Evolutionary conservation across 2,329 filamentous ascomycete genomes (phyloP), one percentile per base, ranked within the genome.

Genomic region (Mycocentrospora acerina): DNA sequence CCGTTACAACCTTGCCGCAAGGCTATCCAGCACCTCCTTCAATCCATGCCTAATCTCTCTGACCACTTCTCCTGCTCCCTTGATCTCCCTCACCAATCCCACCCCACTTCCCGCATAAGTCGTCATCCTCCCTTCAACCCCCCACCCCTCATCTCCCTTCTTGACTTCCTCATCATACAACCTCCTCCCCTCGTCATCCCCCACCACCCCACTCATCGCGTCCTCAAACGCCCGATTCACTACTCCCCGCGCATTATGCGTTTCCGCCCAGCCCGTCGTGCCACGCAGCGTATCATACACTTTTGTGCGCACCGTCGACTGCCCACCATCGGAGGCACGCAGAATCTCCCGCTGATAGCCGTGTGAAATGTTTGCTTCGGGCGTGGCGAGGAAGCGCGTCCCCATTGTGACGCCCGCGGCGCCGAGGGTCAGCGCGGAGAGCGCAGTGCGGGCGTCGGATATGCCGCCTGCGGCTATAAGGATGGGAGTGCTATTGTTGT

Each of bases 61-160:
- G 3, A 80, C 72, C 53, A 85, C 79, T 8, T 77, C 71, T 10
- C 59, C 69, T 3, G 78, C 80, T 12, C 67, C 56, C 48, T 71
- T 70, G 1, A 79, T 67, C 26, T 72, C 62, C 30, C 62, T 76
- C 2, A 83, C 70, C 44, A 85, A 65, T 0, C 82, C 82, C 11
- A 85, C 76, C 0, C 74, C 81, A 14, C 77, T 77, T 4, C 82
- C 81, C 11, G 79, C 80, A 70, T 83, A 85, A 8, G 79, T 79
- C 4, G 78, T 81, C 68, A 83, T 67, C 42, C 81, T 71, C 4
- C 73, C 78, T 8, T 57, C 38, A 19, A 49, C 32, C 0, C 16
- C 78, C 79, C 76, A 78, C 76, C 32, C 77, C 70, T 12, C 60
- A 60, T 80, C 75, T 2, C 75, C 77, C 38, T 64, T 69, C 53